Conservation (phyloP, 495 filamentous ascomycete species). For the Apodospora peruviana region DNA sequence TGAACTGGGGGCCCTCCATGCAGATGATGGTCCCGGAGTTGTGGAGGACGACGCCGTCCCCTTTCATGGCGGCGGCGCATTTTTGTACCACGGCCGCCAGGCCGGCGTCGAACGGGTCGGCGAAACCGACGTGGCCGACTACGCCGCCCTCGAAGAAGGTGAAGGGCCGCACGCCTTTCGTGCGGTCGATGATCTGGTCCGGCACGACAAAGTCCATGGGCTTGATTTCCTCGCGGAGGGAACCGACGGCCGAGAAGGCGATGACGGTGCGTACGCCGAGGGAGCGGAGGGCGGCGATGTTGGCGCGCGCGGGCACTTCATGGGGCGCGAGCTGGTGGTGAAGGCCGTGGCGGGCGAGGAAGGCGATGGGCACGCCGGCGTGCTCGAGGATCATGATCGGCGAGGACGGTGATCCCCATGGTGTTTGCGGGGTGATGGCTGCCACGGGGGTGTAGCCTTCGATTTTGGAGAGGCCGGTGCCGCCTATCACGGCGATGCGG, state of each 20-base stretch:
- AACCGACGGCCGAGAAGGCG: conserved; percentile 93
- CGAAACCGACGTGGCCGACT: conserved; percentile 92
- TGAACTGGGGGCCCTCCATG: conserved; percentile 98
- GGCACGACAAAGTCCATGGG: conserved; percentile 95
- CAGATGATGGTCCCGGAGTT: conserved; percentile 76
- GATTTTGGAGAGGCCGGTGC: conserved; percentile 75
- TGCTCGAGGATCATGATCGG: conserved; percentile 89
- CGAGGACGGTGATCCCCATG: conserved; percentile 89
- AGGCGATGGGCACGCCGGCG: conserved; percentile 74
- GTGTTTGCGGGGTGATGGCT: conserved; percentile 62
- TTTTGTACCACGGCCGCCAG: conserved; percentile 65
- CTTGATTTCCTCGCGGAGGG: conserved; percentile 82
- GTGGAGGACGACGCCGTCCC: conserved; percentile 74
- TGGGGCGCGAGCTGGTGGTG: conserved; percentile 89
- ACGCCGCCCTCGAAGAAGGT: conserved; percentile 94
- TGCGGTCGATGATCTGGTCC: conserved; percentile 96
- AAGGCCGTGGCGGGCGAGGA: conserved; percentile 84
- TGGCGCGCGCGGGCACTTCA: conserved; percentile 85
- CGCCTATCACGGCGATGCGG: conserved; percentile 92
- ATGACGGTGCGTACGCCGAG: conserved; percentile 86
- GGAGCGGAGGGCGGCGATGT: conserved; percentile 87
- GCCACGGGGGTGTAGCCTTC: conserved; percentile 77
- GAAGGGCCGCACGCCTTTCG: conserved; percentile 85
- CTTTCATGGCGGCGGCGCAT: conserved; percentile 71
- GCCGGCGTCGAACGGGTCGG: conserved; percentile 82